phyloP scores from a whole-genome alignment of 2,329 filamentous ascomycete species.

The Trichoderma sp. region DNA sequence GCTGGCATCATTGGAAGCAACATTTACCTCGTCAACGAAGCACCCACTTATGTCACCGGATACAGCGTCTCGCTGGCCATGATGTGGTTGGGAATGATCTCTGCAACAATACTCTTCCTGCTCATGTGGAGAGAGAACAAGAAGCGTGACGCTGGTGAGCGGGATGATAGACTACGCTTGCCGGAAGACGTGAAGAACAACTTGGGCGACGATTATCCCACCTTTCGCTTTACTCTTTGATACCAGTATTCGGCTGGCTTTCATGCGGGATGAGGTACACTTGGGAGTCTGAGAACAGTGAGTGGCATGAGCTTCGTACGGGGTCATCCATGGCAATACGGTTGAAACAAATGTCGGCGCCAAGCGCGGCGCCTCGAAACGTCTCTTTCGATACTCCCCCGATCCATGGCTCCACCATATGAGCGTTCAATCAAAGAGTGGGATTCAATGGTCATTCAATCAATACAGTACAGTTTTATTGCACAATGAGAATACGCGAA shows the following conservation, averaged over 20 bases:
- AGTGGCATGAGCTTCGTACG: too few relatives aligned
- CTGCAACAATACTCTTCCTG: constrained; percentile 37
- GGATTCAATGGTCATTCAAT: too few relatives aligned
- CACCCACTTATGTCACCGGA: constrained; percentile 52
- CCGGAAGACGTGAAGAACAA: constrained; percentile 39
- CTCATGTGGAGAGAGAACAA: constrained; percentile 42
- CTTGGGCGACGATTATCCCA: constrained; percentile 44
- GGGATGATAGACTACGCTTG: constrained; percentile 37
- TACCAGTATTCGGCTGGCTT: background rate
- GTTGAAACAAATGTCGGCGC: too few relatives aligned
- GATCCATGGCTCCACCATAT: too few relatives aligned
- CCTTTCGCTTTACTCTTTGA: constrained; percentile 40
- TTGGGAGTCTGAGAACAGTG: too few relatives aligned
- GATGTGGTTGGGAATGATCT: constrained; percentile 48
- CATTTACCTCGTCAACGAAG: constrained; percentile 52
- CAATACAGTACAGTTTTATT: too few relatives aligned
- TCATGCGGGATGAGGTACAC: background rate
- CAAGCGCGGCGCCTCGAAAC: too few relatives aligned
- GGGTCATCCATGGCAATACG: too few relatives aligned
- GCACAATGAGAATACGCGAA: too few relatives aligned
- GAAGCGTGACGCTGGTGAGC: constrained; percentile 39
- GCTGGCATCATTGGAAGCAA: constrained; percentile 42
- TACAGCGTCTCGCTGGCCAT: constrained; percentile 52
- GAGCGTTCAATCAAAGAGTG: too few relatives aligned
- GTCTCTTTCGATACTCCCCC: too few relatives aligned